Evolutionary conservation across 345 rosid species (phyloP), one percentile per base, ranked within the genome.

Genomic region (Brassica juncea): DNA sequence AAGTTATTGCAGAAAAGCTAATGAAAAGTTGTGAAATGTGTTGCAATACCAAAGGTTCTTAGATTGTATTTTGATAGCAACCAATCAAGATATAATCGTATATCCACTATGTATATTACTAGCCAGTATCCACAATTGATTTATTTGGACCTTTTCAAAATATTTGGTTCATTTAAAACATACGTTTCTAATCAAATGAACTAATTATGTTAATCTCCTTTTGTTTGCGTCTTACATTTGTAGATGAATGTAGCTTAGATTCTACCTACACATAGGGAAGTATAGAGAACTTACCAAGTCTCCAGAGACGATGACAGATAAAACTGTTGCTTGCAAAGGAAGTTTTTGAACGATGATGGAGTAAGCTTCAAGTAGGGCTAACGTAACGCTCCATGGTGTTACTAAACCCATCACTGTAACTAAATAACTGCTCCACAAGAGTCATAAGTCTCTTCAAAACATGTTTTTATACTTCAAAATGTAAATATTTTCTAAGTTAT

Each of bases 361-460:
- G 82, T 89, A 91, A 1, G 86, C 86, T 78, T 91, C 94, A 3
- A 86, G 80, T 71, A 88, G 49, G 44, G 86, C 88, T 80, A 89
- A 68, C 12, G 82, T 77, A 47, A 80, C 55, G 57, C 90, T 89
- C 95, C 95, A 90, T 32, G 93, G 91, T 75, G 87, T 84, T 58
- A 86, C 85, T 65, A 90, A 82, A 37, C 92, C 90, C 96, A 91
- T 91, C 28, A 88, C 83, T 27, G 87, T 85, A 68, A 89, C 90
- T 87, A 88, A 77, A 85, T 72, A 91, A 80, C 96, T 91, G 86
- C 77, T 69, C 9, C 65, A 73, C 25, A 70, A 69, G 72, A 64
- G 39, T 47, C 8, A 37, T 62, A 28, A 75, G 14, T 73, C 44
- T 55, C 37, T 68, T 66, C 5, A 14, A 68, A 34, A 65, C n/a